A percentile compares a stretch with the other conserved stretches of the same genome.
Evolutionary conservation across 257 asterid species (phyloP).

Genomic region (Primulina tabacum): DNA sequence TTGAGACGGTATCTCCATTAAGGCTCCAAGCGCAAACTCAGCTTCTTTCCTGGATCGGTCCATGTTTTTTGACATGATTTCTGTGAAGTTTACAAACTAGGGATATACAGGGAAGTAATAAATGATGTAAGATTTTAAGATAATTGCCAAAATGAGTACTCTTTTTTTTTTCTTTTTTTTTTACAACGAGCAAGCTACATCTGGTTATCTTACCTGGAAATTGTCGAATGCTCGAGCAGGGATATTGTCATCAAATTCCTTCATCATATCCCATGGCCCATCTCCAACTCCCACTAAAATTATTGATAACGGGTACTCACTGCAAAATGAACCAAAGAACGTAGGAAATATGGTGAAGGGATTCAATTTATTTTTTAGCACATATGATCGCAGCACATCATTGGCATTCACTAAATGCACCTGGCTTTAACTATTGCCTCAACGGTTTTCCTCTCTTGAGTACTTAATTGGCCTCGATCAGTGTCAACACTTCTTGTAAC

Average conservation of each 20-base stretch:
- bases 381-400: background rate
- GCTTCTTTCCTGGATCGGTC: conserved; percentile 80
- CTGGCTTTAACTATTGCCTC: conserved; percentile 97
- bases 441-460: conserved; percentile 88
- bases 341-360: background rate
- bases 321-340: conserved; percentile 28
- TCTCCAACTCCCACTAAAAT: conserved; percentile 90
- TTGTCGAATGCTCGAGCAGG: conserved; percentile 91
- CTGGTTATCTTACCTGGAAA: conserved; percentile 63
- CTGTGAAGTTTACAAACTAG: conserved; percentile 91
- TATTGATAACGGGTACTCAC: conserved; percentile 81
- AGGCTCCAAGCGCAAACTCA: conserved; percentile 88
- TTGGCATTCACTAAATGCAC: conserved; percentile 30
- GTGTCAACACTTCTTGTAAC: conserved; percentile 97
- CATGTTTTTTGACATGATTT: conserved; percentile 70
- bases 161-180: background rate
- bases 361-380: background rate
- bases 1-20: conserved; percentile 97
- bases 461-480: conserved; percentile 65
- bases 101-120: conserved; percentile 26
- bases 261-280: conserved; percentile 99
- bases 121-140: conserved; percentile 15
- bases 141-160: background rate
- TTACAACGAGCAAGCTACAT: conserved; percentile 9
- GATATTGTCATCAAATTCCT: conserved; percentile 85